Conservation (phyloP, 352 stramenopile species). For the Blastocystis hominis region DNA sequence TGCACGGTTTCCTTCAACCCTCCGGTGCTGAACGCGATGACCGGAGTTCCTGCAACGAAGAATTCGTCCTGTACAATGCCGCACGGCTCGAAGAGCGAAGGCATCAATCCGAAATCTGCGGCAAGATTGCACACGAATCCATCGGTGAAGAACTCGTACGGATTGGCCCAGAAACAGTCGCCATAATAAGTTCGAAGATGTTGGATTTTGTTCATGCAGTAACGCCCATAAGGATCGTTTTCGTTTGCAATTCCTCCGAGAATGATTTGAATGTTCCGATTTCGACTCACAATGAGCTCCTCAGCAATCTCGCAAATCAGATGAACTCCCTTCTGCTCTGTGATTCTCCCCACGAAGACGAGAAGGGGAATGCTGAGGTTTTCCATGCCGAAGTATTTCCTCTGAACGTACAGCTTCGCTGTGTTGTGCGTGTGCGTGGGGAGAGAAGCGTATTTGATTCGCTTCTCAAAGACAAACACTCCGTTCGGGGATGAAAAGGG, state of each 20-base stretch:
- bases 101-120: conserved; percentile 61
- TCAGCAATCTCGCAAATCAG: conserved; percentile 59
- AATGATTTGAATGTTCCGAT: conserved; percentile 60
- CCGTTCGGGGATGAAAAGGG: conserved; percentile 61
- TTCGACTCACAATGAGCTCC: conserved; percentile 29
- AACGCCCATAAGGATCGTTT: conserved; percentile 59
- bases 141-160: conserved; percentile 61
- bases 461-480: conserved; percentile 50
- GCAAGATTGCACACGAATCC: conserved; percentile 60
- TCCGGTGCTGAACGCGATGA: conserved; percentile 62
- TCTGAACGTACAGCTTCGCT: conserved; percentile 59
- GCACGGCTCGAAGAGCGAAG: conserved; percentile 61
- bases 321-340: conserved; percentile 61
- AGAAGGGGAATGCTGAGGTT: conserved; percentile 59
- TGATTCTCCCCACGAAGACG: conserved; percentile 60
- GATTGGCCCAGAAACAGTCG: conserved; percentile 61
- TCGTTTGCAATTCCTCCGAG: conserved; percentile 59
- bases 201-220: conserved; percentile 59
- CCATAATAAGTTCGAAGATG: conserved; percentile 57
- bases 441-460: conserved; percentile 13
- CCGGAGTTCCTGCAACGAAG: conserved; percentile 61
- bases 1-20: conserved; percentile 59
- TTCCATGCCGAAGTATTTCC: conserved; percentile 59
- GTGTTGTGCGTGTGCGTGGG: conserved; percentile 50
- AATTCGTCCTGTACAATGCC: conserved; percentile 62